Evolutionary conservation across 192 early-diverging fungal genomes (phyloP), one percentile per base, ranked within the genome.

Genomic region (Bifiguratus adelaidae): DNA sequence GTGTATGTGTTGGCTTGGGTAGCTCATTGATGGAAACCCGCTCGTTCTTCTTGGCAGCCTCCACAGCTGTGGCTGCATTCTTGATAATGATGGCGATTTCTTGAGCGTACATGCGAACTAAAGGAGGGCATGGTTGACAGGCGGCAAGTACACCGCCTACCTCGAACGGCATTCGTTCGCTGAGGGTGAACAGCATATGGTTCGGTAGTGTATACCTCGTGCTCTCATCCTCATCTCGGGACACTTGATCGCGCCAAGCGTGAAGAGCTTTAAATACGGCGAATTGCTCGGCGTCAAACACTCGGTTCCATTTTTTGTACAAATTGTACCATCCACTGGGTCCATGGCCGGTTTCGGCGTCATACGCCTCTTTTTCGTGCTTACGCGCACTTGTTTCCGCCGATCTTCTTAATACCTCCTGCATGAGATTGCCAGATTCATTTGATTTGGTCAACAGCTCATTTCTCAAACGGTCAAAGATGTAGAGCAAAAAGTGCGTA

Each of bases 401-500:
- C 2, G 91, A 93, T 26, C 85, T 63, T 41, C 76, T 57, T 5
- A 90, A 60, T 0, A 70, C 65, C 0, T 68, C 72, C 41, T 63
- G 68, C 24, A 93, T 45, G 21, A 88, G 63, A 30, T 90, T 85
- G 46, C 73, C 69, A 3, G 68, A 76, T 0, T 70, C 63, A 54
- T 80, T 68, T 20, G 83, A 82, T 16, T 73, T 63, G 29, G 54
- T 56, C 24, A 97, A 38, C 8, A 96, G 61, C 32, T 91, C 89
- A 47, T 83, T 82, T 27, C 91, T 77, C 81, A 99, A 82, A 16
- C 80, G 68, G 70, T 97, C 95, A 55, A 80, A 99, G 21, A 99
- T 84, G 56, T 93, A 91, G 13, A 97, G 71, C 20, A 99, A 71
- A 52, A 88, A 99, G 53, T 99, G 96, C 15, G 96, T 97, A 64